Base-by-base conservation (phyloP, 2,329 filamentous ascomycete genomes). In the Hymenoscyphus linearis region DNA sequence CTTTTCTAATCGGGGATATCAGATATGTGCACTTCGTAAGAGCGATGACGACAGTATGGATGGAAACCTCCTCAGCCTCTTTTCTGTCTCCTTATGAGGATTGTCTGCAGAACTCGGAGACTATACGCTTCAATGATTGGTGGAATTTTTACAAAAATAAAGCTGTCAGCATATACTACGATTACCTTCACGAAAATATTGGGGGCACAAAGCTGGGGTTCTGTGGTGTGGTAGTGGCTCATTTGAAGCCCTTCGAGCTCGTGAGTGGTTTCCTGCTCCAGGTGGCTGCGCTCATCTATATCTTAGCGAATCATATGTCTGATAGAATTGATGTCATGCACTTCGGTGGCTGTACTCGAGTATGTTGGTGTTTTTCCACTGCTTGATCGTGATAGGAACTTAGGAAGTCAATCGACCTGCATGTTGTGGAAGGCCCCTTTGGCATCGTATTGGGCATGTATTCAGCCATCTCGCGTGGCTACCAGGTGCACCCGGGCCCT, bases 381-480 rank as follows among this genome's bases (percentile, higher is more conserved):
- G n/a, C 27, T 53, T 34, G 52, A 25, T 25, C 18, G 26, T 53
- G 26, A 53, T 12, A n/a, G 27, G n/a, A n/a, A n/a, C 18, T 16
- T 31, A 31, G 50, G 5, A 27, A 25, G 4, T 18, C 50, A 26
- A 52, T 52, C 25, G 22, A 6, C 7, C 50, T 31, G 50, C 50
- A 53, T 25, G 52, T 31, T 25, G 25, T 34, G 13, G 13, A 18
- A 27, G 25, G 50, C 50, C 26, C 18, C 13, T 27, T 27, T n/a
- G 16, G 25, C 25, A 31, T 27, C 25, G 25, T 25, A 53, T 53
- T 53, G 50, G 50, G 14, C 31, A 34, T 13, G 52, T 16, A 31
- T 53, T 53, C 52, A 53, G 27, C 52, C 25, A 27, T 34, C 25
- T 53, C 52, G 52, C 52, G 52, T 53, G 52, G 52, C 52, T 25